Percentiles rank a stretch among this genome's conserved stretches.
These are phyloP conservation scores for Pogostemon cablin DNA, from an alignment of 257 asterid species.

Conservation along the genomic window DNA sequence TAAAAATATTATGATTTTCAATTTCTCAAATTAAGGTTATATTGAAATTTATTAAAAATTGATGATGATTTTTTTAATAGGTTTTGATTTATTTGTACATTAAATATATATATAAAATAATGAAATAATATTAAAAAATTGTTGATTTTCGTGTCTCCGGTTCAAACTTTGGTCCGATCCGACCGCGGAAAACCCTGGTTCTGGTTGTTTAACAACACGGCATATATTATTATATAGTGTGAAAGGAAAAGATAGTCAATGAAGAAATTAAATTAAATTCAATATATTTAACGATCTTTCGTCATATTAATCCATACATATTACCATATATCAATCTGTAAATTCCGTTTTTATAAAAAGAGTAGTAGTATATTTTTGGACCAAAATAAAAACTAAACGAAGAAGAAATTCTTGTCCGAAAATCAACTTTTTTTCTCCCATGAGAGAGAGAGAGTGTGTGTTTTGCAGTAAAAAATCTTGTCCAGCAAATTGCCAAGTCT, in stretches of 20 bases:
- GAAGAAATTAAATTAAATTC: neutral
- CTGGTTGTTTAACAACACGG: neutral
- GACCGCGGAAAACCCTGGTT: too few relatives aligned
- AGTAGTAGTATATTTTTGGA: neutral
- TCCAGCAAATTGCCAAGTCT: conserved; percentile 38
- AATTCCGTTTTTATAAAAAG: neutral
- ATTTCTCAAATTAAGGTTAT: too few relatives aligned
- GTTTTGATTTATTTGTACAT: too few relatives aligned
- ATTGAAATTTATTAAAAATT: too few relatives aligned
- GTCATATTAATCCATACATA: neutral
- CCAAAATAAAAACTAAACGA: neutral
- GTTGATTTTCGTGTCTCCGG: too few relatives aligned
- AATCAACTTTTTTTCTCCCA: neutral
- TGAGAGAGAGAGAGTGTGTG: too few relatives aligned
- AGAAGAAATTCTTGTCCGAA: conserved; percentile 7
- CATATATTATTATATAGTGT: neutral
- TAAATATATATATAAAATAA: too few relatives aligned
- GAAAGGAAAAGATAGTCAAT: neutral
- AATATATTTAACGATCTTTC: neutral
- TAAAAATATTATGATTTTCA: too few relatives aligned
- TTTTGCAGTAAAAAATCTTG: conserved; percentile 2
- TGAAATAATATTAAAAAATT: too few relatives aligned
- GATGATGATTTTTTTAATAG: too few relatives aligned
- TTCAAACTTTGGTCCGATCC: too few relatives aligned
- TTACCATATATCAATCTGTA: neutral